Evolutionary conservation across 2,329 filamentous ascomycete species (phyloP).

Genomic region (Diaporthe sp.): DNA sequence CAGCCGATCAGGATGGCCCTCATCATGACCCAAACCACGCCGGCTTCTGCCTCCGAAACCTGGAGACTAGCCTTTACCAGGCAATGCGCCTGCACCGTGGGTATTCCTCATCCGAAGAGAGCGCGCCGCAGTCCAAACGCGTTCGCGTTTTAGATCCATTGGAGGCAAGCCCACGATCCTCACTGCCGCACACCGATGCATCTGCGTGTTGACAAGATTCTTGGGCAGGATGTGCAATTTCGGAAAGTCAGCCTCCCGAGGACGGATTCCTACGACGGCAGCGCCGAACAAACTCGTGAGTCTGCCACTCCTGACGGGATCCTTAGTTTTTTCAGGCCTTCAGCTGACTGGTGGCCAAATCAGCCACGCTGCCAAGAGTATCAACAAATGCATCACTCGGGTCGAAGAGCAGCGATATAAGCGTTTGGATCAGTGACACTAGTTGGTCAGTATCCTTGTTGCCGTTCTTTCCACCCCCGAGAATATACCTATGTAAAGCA

Average conservation of each 20-base stretch:
- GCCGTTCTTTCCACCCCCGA: not conserved
- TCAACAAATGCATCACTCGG: slow-evolving; percentile 9
- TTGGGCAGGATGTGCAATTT: slow-evolving; percentile 22
- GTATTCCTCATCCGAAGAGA: slow-evolving; percentile 3
- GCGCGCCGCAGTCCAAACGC: not conserved
- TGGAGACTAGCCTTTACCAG: slow-evolving; percentile 26
- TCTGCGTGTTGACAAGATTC: not conserved
- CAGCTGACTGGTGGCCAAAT: not conserved
- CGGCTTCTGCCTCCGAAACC: slow-evolving; percentile 22
- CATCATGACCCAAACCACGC: slow-evolving; percentile 19
- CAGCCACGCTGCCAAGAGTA: slow-evolving; percentile 7
- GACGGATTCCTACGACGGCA: slow-evolving; percentile 37
- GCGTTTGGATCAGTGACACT: slow-evolving; percentile 29
- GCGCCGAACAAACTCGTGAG: slow-evolving; percentile 35
- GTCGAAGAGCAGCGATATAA: slow-evolving; percentile 21
- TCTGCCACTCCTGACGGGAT: not conserved
- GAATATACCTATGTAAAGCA: not conserved
- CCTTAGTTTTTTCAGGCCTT: not conserved
- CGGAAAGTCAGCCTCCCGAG: slow-evolving; percentile 33
- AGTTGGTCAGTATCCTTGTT: slow-evolving; percentile 28
- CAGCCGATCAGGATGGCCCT: slow-evolving; percentile 15
- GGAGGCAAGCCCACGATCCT: slow-evolving; percentile 1
- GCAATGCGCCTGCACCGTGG: slow-evolving; percentile 23
- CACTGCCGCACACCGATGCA: not conserved
- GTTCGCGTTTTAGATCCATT: slow-evolving; percentile 13